phyloP scores from a whole-genome alignment of 805 yeast species.

The Wickerhamiella shivajii region DNA sequence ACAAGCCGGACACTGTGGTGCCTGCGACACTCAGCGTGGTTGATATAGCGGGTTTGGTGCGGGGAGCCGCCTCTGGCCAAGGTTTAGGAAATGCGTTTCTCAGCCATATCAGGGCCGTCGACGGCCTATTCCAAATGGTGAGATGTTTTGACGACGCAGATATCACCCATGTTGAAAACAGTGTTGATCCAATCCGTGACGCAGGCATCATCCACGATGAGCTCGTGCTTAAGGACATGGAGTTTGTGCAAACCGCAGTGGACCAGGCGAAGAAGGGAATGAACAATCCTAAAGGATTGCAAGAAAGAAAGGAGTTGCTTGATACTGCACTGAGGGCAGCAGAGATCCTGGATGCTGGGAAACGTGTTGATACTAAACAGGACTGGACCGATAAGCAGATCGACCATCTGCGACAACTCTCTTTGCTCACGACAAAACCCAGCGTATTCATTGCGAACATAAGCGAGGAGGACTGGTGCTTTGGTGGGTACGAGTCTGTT shows the following conservation, averaged over 20 bases:
- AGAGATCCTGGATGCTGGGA: conserved; percentile 44
- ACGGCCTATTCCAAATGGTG: conserved; percentile 56
- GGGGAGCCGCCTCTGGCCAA: conserved; percentile 49
- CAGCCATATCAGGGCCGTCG: conserved; percentile 54
- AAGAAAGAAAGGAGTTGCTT: conserved; percentile 30
- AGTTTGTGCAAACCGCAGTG: conserved; percentile 42
- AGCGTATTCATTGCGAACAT: conserved; percentile 63
- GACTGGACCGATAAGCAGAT: conserved; percentile 47
- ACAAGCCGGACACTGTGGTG: conserved; percentile 35
- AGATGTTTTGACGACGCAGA: conserved; percentile 51
- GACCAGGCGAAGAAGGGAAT: conserved; percentile 34
- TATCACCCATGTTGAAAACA: conserved; percentile 50
- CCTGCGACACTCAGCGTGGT: conserved; percentile 44
- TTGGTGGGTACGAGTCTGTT: conserved; percentile 26
- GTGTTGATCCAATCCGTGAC: conserved; percentile 51
- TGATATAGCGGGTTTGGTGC: conserved; percentile 58
- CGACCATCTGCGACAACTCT: conserved; percentile 30
- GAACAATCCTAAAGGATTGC: conserved; percentile 22
- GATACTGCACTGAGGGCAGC: conserved; percentile 26
- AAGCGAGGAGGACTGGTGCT: conserved; percentile 49
- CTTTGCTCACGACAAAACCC: conserved; percentile 79
- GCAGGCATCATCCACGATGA: conserved; percentile 51
- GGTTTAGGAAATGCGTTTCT: conserved; percentile 65
- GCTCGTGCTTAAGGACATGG: conserved; percentile 51
- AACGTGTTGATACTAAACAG: conserved; percentile 40